Percentiles rank a stretch among this genome's conserved stretches.
These are phyloP conservation scores for Botrytis fabae DNA, from an alignment of 2,329 filamentous ascomycete species.

Conservation along the genomic window DNA sequence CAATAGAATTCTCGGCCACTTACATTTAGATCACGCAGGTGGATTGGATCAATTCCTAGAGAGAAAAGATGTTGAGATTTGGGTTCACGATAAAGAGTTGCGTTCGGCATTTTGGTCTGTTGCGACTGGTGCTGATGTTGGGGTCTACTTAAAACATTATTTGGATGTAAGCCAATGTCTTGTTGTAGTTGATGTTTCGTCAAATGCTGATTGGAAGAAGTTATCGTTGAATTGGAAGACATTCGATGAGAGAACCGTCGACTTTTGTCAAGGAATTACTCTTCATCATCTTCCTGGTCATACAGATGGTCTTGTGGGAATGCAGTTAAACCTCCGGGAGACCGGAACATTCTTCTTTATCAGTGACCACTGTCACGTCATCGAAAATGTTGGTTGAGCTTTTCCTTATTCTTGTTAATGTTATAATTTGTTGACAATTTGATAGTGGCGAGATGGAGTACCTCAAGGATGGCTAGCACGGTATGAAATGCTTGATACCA, in stretches of 20 bases:
- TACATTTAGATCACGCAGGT: constrained; percentile 51
- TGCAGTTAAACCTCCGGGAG: constrained; percentile 41
- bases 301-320: constrained; percentile 38
- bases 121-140: constrained; percentile 45
- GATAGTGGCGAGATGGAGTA: constrained; percentile 35
- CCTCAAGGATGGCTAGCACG: constrained; percentile 42
- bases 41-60: constrained; percentile 48
- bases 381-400: constrained; percentile 35
- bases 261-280: constrained; percentile 45
- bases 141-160: constrained; percentile 44
- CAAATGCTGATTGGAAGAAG: constrained; percentile 19
- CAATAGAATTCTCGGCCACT: constrained; percentile 45
- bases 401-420: not conserved
- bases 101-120: constrained; percentile 48
- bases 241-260: constrained; percentile 44
- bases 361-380: constrained; percentile 42
- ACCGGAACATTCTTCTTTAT: constrained; percentile 42
- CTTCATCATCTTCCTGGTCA: constrained; percentile 38
- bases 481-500: constrained; percentile 24
- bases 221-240: constrained; percentile 47
- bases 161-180: constrained; percentile 30
- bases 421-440: not conserved
- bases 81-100: constrained; percentile 50
- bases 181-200: not conserved
- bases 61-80: constrained; percentile 46